Evolutionary conservation across 1,284 basidiomycete genomes (phyloP).

Genomic region (Salmacisia buchloeana): DNA sequence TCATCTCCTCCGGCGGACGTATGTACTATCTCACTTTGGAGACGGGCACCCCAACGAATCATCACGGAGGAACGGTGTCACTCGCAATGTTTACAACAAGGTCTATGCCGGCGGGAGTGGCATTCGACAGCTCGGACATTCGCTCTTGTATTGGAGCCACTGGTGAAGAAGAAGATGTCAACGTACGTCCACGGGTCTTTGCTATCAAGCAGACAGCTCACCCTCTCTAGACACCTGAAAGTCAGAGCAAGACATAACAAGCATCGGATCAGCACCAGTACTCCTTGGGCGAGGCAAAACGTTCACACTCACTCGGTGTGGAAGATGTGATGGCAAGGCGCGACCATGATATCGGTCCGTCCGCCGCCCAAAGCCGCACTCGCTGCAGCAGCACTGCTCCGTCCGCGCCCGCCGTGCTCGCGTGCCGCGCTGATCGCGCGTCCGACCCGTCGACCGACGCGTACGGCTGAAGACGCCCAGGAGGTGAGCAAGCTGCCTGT

Average conservation of each 20-base stretch:
- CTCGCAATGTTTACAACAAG: too few relatives aligned
- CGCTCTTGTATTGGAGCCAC: conserved; percentile 20
- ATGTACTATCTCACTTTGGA: neutral
- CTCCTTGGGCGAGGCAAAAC: too few relatives aligned
- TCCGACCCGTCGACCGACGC: neutral
- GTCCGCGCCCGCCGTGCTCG: neutral
- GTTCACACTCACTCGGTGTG: conserved; percentile 37
- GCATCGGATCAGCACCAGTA: too few relatives aligned
- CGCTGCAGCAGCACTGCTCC: neutral
- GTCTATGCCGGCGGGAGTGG: conserved; percentile 13
- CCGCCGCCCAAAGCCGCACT: conserved; percentile 11
- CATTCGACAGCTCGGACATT: conserved; percentile 21
- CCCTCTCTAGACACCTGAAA: conserved; percentile 1
- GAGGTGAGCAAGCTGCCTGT: conserved; percentile 1
- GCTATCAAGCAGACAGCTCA: neutral
- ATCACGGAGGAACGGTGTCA: neutral
- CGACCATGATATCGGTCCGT: conserved; percentile 20
- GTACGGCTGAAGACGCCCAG: conserved; percentile 3
- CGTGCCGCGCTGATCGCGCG: conserved; percentile 6
- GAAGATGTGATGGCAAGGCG: conserved; percentile 43
- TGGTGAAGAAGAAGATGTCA: conserved; percentile 18
- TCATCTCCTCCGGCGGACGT: neutral
- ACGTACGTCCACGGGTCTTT: too few relatives aligned
- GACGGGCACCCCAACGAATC: too few relatives aligned
- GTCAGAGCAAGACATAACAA: neutral